Evolutionary conservation across 176 grass and related monocot species (phyloP), one percentile per base, ranked within the genome.

Genomic region (Triticum turgidum): DNA sequence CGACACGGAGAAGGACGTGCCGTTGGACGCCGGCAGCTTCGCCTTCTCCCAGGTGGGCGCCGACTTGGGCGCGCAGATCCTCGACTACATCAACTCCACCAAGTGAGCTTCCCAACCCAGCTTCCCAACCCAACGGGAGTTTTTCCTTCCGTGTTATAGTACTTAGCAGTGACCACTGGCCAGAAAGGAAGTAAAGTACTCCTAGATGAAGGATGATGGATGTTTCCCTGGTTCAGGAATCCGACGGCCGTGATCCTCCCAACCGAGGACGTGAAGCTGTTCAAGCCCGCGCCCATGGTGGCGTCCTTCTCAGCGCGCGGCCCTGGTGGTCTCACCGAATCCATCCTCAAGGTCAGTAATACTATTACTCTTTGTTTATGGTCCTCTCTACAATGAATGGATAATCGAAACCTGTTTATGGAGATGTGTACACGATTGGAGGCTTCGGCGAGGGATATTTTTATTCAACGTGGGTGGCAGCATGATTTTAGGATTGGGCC

Each of bases 221-320:
- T 67, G 1, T 68, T 81, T 24, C 35, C 3, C 42, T 45, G 39
- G 14, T 76, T 24, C 85, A 98, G 97, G 83, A 96, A 85, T 37
- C 90, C 97, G 27, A 90, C 94, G 25, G 92, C 92, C 27, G 87
- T 90, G 45, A 96, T 98, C 82, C 94, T 98, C 42, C 82, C 88
- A 59, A 79, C 90, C 14, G 65, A 92, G 39, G 96, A 88, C 85
- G 82, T 85, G 20, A 88, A 79, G 59, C 80, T 77, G n/a, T 92
- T 91, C 77, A 94, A 92, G 73, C 97, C 97, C 51, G 92, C 97
- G 69, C 97, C 97, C 24, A 85, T 87, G 69, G 94, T 98, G 12
- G 93, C 94, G 30, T 94, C 89, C 62, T 98, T 96, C 86, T 98
- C 97, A 9, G 70, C 88, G 47, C 88, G 97, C 33, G 97, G 97